A percentile compares a stretch with the other conserved stretches of the same genome.
phyloP scores from a whole-genome alignment of 305 asterid genomes.

The Euphrasia arctica region DNA sequence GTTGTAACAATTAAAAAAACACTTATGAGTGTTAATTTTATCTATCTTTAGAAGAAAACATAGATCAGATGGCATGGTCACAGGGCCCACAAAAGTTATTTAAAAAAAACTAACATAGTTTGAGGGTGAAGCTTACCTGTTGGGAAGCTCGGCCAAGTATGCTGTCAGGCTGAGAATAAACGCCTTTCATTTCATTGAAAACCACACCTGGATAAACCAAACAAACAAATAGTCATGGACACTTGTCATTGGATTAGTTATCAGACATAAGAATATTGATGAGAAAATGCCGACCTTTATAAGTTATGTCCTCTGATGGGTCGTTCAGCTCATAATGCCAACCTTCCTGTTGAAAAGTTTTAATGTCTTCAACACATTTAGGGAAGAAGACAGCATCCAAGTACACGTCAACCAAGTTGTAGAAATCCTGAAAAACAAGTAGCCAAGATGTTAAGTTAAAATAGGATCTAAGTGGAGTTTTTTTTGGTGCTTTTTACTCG shows the following conservation, averaged over 20 bases:
- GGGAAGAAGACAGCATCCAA: constrained; percentile 97
- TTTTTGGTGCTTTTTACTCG: constrained; percentile 10
- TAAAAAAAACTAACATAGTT: constrained; percentile 12
- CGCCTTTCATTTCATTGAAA: constrained; percentile 99
- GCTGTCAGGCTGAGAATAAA: constrained; percentile 97
- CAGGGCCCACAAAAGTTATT: constrained; percentile 1
- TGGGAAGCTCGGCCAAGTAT: constrained; percentile 85
- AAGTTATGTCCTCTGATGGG: constrained; percentile 94
- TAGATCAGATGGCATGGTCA: not conserved
- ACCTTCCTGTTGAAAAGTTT: constrained; percentile 98
- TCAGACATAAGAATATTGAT: constrained; percentile 10
- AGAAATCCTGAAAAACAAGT: constrained; percentile 68
- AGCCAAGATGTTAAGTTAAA: constrained; percentile 27
- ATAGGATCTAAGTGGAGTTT: constrained; percentile 11
- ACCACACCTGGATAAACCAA: constrained; percentile 71
- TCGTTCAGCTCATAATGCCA: constrained; percentile 98
- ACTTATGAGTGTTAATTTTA: not conserved
- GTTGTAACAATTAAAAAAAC: constrained; percentile 14
- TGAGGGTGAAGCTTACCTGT: constrained; percentile 50
- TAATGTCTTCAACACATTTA: constrained; percentile 88
- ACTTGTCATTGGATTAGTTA: not conserved
- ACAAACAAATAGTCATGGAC: constrained; percentile 8
- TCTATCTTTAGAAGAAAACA: too few species aligned
- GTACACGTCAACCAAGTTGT: constrained; percentile 98
- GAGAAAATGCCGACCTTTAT: constrained; percentile 56